Evolutionary conservation across 2,329 filamentous ascomycete genomes (phyloP), one percentile per base, ranked within the genome.

Genomic region (Cercospora sojina): DNA sequence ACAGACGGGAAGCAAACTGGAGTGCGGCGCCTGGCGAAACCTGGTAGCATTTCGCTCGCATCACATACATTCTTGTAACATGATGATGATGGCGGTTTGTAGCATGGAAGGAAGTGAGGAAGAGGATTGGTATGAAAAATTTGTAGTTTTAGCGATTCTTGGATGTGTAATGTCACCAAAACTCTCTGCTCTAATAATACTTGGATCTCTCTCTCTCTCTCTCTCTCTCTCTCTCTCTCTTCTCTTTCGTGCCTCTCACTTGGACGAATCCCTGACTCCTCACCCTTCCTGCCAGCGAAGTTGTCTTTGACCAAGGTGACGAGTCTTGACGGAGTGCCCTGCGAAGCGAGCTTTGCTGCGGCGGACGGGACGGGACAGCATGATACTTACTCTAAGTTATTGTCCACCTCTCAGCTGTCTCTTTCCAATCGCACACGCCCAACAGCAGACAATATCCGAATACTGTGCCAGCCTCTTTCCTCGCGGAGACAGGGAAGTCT

Each of bases 111-210:
- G 13, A 64, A 27, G 55, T 51, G 20, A 59, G 6, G 49, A 43
- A 29, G 51, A 63, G 16, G 62, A 31, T 20, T 43, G 62, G 41
- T 29, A 49, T 60, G 58, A 60, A 60, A 49, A 29, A 38, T 49
- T 32, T 64, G 62, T 64, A 64, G 41, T 64, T 64, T 51, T 64
- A 64, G 62, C 62, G 20, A 64, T 64, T 59, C 62, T 64, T 59
- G 62, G 62, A 64, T 64, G 62, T 64, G 41, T 64, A 64, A 64
- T 64, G 62, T 64, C 62, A 64, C 55, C 16, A 64, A 41, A 59
- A 6, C 27, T 64, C 62, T 64, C 62, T 64, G 41, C 62, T 64
- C 62, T 51, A 12, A 64, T 49, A 27, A 27, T 16, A 23, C 4
- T 27, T 41, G 13, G 18, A 16, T 43, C 58, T n/a, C 35, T n/a